These are phyloP conservation scores for Leucaena leucocephala DNA, from an alignment of 306 rosid species.

Conservation along the genomic window DNA sequence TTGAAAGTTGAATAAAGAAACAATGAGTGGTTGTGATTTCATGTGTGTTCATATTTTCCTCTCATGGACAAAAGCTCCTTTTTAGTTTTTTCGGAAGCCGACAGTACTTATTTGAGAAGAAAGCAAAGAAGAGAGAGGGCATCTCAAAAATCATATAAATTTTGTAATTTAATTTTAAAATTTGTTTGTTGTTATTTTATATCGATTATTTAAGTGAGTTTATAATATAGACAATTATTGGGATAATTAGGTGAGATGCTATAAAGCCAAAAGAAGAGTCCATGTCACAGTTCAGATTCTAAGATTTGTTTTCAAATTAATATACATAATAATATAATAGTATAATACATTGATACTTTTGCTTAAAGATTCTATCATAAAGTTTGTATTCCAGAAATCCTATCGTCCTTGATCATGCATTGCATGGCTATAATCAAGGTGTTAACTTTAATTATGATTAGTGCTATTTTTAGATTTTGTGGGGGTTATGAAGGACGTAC, in stretches of 20 bases:
- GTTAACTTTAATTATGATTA: background rate
- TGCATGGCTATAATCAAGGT: background rate
- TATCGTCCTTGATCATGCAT: background rate
- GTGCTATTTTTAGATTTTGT: background rate
- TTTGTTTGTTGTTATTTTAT: background rate
- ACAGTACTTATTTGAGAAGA: no score
- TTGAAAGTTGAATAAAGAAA: background rate
- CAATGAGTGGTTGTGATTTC: conserved; percentile 3
- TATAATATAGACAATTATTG: conserved; percentile 22
- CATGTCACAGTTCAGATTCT: conserved; percentile 9
- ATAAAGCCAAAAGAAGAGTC: conserved; percentile 34
- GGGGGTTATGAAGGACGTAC: background rate
- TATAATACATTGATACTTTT: background rate
- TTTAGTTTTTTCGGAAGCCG: background rate
- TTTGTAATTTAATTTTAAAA: conserved; percentile 30
- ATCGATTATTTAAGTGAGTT: conserved; percentile 6
- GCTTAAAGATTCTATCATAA: background rate
- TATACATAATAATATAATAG: background rate
- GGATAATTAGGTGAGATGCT: conserved; percentile 35
- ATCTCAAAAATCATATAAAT: conserved; percentile 25
- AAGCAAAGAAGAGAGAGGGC: no score
- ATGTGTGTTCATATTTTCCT: background rate
- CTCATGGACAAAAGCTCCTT: background rate
- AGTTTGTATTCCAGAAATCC: background rate
- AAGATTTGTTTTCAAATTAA: conserved; percentile 15